phyloP scores from a whole-genome alignment of 148 eudicot species.

The Heliosperma pusillum region DNA sequence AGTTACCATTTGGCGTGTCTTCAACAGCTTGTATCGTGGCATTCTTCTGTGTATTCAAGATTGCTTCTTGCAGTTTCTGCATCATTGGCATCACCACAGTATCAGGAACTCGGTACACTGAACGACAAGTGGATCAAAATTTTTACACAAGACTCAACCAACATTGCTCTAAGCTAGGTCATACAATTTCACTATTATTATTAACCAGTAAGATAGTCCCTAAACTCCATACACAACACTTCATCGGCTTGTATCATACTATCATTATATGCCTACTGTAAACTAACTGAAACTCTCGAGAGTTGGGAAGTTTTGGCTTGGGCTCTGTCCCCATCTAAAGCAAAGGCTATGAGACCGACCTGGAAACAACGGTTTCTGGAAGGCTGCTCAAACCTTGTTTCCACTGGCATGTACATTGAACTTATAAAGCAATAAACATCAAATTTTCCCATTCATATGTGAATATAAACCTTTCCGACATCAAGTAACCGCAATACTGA shows the following conservation, averaged over 20 bases:
- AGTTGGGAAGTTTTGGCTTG: too few relatives aligned
- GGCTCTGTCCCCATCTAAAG: too few relatives aligned
- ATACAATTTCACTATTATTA: background rate
- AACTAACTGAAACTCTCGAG: background rate
- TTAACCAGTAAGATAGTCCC: too few relatives aligned
- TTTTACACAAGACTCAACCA: background rate
- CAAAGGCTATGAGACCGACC: too few relatives aligned
- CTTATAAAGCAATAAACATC: too few relatives aligned
- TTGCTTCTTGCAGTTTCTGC: slow-evolving; percentile 78
- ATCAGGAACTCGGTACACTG: background rate
- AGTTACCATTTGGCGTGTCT: slow-evolving; percentile 70
- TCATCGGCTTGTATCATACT: background rate
- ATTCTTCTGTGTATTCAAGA: slow-evolving; percentile 78
- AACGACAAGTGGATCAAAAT: background rate
- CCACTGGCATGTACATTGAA: background rate
- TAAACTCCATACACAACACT: background rate
- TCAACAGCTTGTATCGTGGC: slow-evolving; percentile 65
- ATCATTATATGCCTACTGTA: background rate
- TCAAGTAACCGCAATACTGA: too few relatives aligned
- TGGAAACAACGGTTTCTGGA: too few relatives aligned
- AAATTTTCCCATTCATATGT: too few relatives aligned
- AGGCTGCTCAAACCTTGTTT: background rate
- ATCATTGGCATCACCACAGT: slow-evolving; percentile 9
- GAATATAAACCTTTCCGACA: too few relatives aligned
- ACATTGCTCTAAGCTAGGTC: background rate